A percentile compares a stretch with the other conserved stretches of the same genome.
Conservation (phyloP, 768 basidiomycete species). For the Amylocystis lapponica region DNA sequence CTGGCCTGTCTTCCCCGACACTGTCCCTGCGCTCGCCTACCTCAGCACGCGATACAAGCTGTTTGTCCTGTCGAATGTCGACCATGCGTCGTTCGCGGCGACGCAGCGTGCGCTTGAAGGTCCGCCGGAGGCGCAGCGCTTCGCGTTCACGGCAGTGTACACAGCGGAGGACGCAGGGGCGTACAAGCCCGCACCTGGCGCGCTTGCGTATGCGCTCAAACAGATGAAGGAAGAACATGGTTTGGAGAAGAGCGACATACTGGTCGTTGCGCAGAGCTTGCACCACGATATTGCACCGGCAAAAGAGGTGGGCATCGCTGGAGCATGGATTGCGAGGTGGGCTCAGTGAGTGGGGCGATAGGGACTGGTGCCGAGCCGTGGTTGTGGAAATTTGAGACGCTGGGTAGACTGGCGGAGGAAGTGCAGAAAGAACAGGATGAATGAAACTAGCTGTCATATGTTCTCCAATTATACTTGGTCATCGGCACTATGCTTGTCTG, state of each 20-base stretch:
- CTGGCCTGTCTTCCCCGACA: conserved; percentile 69
- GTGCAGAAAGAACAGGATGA: conserved; percentile 47
- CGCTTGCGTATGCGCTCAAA: conserved; percentile 45
- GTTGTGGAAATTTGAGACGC: conserved; percentile 44
- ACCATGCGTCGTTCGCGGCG: conserved; percentile 52
- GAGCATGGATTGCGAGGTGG: conserved; percentile 64
- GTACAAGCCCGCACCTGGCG: conserved; percentile 62
- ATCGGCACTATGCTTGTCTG: no score
- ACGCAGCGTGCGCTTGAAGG: conserved; percentile 49
- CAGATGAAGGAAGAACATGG: conserved; percentile 26
- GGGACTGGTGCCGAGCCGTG: conserved; percentile 18
- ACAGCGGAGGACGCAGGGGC: conserved; percentile 71
- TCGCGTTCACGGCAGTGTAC: conserved; percentile 59
- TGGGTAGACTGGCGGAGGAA: conserved; percentile 55
- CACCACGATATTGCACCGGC: conserved; percentile 64
- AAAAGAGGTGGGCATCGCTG: conserved; percentile 45
- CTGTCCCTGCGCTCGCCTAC: conserved; percentile 47
- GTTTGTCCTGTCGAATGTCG: conserved; percentile 73
- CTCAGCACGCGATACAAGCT: conserved; percentile 63
- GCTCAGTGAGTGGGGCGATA: conserved; percentile 32
- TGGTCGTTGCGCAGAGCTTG: conserved; percentile 65
- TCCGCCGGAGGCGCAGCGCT: conserved; percentile 20
- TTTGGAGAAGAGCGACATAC: conserved; percentile 39
- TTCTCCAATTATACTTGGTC: no score
- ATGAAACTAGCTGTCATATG: no score